Base-by-base conservation (phyloP, 2,329 filamentous ascomycete genomes). In the Colletotrichum sp. region DNA sequence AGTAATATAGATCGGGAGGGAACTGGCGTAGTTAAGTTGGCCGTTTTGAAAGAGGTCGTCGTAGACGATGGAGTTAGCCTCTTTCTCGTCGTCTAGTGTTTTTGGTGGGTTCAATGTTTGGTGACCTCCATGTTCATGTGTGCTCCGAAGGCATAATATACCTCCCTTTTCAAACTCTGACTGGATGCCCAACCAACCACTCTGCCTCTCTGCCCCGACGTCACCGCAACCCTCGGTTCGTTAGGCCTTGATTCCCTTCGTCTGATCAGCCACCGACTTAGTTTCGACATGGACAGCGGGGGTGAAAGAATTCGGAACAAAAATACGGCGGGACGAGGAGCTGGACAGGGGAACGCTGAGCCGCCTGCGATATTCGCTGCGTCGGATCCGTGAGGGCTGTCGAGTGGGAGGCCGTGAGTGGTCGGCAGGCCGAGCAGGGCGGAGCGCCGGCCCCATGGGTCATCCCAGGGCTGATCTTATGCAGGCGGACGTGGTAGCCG, bases 231-330 rank as follows among this genome's bases (percentile, higher is more conserved):
- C 34, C 32, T 76, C 52, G n/a, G 32, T 39, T 71, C 30, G 4
- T 70, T 59, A 70, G 75, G 71, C 71, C 75, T 67, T 77, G 61
- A 39, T 71, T 62, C 62, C 57, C 44, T 63, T 55, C 75, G 71
- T 77, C 72, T 77, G 71, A 75, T 77, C 75, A 75, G 71, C 75
- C 75, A 71, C 52, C 52, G 29, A 71, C 22, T 63, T 77, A 71
- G 71, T 77, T 77, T 74, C 66, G 71, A 77, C 75, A 77, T 22
- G 75, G 75, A 67, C 36, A 39, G 30, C 52, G 75, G 36, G 39
- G 15, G 32, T 44, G 36, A 12, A 64, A 25, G 19, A 36, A 12
- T 22, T n/a, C 61, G 55, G 62, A 66, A 71, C 25, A 63, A 69
- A 67, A 64, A 22, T 34, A 7, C 62, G 66, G 63, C 22, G 30